phyloP scores from a whole-genome alignment of 768 basidiomycete species.

The Pholiota molesta region DNA sequence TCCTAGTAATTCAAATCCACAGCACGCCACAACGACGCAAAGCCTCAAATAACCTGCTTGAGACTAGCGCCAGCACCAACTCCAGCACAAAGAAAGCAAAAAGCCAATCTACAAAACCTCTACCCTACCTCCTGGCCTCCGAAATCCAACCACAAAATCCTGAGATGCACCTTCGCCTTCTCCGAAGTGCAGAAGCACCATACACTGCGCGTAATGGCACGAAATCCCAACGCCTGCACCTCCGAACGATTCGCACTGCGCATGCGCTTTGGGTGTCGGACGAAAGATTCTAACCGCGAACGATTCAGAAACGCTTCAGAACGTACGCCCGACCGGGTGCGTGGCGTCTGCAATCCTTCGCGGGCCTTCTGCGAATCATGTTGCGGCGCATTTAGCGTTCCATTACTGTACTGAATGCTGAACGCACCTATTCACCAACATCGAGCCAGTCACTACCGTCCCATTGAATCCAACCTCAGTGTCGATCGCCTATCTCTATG shows the following conservation, averaged over 20 bases:
- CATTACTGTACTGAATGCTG: not conserved
- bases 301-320: not conserved
- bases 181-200: not conserved
- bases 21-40: not conserved
- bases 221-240: not conserved
- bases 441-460: too few relatives aligned
- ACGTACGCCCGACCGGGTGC: not conserved
- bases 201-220: not conserved
- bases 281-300: not conserved
- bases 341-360: not conserved
- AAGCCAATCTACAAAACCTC: not conserved
- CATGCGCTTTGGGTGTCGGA: not conserved
- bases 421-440: too few relatives aligned
- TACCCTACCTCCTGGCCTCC: not conserved
- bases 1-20: not conserved
- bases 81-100: not conserved
- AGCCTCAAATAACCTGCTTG: not conserved
- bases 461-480: too few relatives aligned
- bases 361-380: not conserved
- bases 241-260: constrained; percentile 17
- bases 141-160: not conserved
- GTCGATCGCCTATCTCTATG: too few relatives aligned
- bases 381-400: not conserved
- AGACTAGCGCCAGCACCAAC: not conserved
- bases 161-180: not conserved